Evolutionary conservation across 2,329 filamentous ascomycete species (phyloP), one percentile per base, ranked within the genome.

Genomic region (Chalaropsis thielavioides): DNA sequence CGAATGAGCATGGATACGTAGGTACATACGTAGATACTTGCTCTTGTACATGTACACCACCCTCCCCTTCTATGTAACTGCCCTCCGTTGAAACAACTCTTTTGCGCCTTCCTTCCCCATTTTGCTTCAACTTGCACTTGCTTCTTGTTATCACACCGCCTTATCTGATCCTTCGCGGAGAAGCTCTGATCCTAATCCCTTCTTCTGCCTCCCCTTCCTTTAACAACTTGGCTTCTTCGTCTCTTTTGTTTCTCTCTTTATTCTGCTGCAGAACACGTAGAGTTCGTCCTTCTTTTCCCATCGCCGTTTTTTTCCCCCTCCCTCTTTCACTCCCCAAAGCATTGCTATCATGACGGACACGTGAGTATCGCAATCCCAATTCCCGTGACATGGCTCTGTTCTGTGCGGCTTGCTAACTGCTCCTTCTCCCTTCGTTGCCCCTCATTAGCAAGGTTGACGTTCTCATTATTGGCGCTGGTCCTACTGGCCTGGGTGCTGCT

Each of bases 391-490:
- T 35, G 24, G 35, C 58, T 61, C 19, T 62, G 19, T 44, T 43
- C 31, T n/a, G 24, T 8, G 27, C 49, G 51, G 10, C 22, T 41
- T 62, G 19, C 51, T 62, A 41, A 63, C 58, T 51, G 19, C 43
- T 58, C 46, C 11, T 24, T 27, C 27, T n/a, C 31, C 46, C n/a
- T 35, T 27, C 22, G 31, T 17, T 61, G 11, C 38, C 38, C 59
- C 38, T 17, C 40, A 19, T 15, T n/a, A 64, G 56, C 22, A 56
- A 63, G 31, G 65, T 67, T 58, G 65, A 99, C 79, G 88, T 99
- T 71, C 90, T 99, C 75, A 86, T 99, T 77, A 96, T 97, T 80
- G 94, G 94, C 74, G 92, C 92, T 78, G 94, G 94, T 74, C 94
- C 94, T 72, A 97, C 94, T 74, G 94, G 94, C 78, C 85, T 97